Conservation (phyloP, 352 stramenopile species). For the Pythium brachiatum region DNA sequence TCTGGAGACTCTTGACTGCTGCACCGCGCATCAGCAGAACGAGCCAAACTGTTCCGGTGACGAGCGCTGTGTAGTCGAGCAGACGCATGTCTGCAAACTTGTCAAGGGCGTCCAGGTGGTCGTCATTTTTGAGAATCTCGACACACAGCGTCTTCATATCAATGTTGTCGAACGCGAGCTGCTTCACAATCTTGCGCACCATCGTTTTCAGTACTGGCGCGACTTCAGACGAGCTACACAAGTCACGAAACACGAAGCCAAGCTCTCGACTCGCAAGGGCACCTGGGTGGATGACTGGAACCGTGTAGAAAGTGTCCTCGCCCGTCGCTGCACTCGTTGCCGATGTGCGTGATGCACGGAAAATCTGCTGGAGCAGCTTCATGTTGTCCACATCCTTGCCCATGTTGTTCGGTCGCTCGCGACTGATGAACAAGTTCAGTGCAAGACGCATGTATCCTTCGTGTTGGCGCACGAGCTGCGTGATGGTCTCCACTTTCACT, state of each 20-base stretch:
- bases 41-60: constrained; percentile 75
- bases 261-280: constrained; percentile 68
- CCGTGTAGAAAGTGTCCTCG: constrained; percentile 66
- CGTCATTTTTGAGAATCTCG: constrained; percentile 71
- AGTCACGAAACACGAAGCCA: constrained; percentile 75
- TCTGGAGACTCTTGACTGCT: constrained; percentile 84
- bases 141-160: constrained; percentile 80
- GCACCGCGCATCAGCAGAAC: constrained; percentile 73
- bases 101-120: constrained; percentile 64
- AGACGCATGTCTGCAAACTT: constrained; percentile 58
- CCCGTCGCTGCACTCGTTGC: constrained; percentile 6
- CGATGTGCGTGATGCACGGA: constrained; percentile 50
- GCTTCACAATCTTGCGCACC: constrained; percentile 81
- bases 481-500: constrained; percentile 81
- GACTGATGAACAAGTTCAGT: constrained; percentile 65
- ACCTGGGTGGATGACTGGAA: constrained; percentile 49
- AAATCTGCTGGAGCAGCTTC: constrained; percentile 89
- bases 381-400: constrained; percentile 87
- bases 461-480: constrained; percentile 72
- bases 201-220: constrained; percentile 82
- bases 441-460: constrained; percentile 66
- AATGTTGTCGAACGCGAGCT: constrained; percentile 79
- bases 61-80: constrained; percentile 76
- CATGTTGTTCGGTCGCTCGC: constrained; percentile 80
- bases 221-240: constrained; percentile 71